Base-by-base conservation (phyloP, 768 basidiomycete species). In the Lentinula edodes region DNA sequence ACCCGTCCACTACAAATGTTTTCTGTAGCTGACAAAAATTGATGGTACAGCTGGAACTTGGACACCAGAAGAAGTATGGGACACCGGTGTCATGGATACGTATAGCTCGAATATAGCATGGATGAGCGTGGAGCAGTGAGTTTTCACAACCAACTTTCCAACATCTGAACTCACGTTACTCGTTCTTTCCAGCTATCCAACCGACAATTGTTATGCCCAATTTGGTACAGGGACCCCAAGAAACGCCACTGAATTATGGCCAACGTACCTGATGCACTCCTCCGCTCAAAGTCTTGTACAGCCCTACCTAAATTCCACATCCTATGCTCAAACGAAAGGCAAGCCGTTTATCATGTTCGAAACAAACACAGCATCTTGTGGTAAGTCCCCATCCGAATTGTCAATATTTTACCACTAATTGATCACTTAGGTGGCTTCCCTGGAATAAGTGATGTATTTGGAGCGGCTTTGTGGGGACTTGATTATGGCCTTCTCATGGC, bases 261-360 rank as follows among this genome's bases (percentile, higher is more conserved):
- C 79, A 1, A 63, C 66, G 9, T 92, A 83, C 71, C 78, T 92
- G 41, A 83, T 75, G 35, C 91, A 93, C 68, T 74, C 78, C 2
- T 72, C 81, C 7, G 82, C 81, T 3, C 71, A 77, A 20, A 66
- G 67, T 36, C 74, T 91, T 18, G 78, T 86, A n/a, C 52, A 63
- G 1, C 75, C 75, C 5, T 93, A 90, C 70, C 66, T 81, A 13
- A 74, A 75, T 55, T 80, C 83, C 0, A 75, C 82, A 1, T 64
- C 64, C 58, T 76, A 76, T 16, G 83, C 84, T 0, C 74, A 59
- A 23, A 9, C 34, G 0, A 72, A 73, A 38, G 70, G 64, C 5
- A 68, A 68, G 52, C 73, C 75, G 6, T 62, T 78, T 41, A 65
- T 77, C 42, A 76, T 80, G 75, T 67, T 80, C 39, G 79, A 80